These are phyloP conservation scores for Tuber aestivum DNA, from an alignment of 495 filamentous ascomycete genomes.

Conservation along the genomic window DNA sequence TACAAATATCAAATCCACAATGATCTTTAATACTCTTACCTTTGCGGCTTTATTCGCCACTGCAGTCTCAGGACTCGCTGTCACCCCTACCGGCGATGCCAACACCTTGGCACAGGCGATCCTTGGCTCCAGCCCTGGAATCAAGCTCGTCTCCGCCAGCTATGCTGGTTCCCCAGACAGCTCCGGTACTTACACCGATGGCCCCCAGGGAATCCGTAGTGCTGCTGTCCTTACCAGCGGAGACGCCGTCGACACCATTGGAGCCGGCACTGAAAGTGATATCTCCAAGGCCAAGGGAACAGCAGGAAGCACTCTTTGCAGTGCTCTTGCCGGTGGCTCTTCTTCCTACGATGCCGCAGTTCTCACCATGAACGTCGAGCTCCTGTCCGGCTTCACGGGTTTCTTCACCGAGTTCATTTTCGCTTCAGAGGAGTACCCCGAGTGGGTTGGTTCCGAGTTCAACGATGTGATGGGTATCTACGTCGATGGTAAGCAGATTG, in stretches of 20 bases:
- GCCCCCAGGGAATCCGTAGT: constrained; percentile 31
- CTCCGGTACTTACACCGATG: constrained; percentile 29
- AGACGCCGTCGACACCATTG: constrained; percentile 27
- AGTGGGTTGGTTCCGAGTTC: constrained; percentile 29
- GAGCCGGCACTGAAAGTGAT: neutral
- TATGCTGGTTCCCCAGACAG: constrained; percentile 20
- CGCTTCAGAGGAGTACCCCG: constrained; percentile 35
- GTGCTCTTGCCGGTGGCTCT: constrained; percentile 12
- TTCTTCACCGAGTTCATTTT: constrained; percentile 33
- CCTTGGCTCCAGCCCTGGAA: constrained; percentile 22
- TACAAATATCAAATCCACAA: constrained; percentile 1
- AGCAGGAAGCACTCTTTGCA: constrained; percentile 20
- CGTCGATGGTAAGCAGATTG: constrained; percentile 34
- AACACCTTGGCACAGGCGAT: constrained; percentile 30
- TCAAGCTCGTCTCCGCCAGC: constrained; percentile 32
- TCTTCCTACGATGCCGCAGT: constrained; percentile 29
- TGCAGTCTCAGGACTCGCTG: constrained; percentile 22
- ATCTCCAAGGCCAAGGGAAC: constrained; percentile 1
- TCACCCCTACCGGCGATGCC: constrained; percentile 34
- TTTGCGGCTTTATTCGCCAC: constrained; percentile 36
- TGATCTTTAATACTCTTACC: constrained; percentile 24
- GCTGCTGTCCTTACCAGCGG: constrained; percentile 33
- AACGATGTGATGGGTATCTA: constrained; percentile 39
- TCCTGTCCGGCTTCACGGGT: constrained; percentile 15
- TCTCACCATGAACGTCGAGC: constrained; percentile 29